phyloP scores from a whole-genome alignment of 805 yeast genomes.

The Candida boleticola region DNA sequence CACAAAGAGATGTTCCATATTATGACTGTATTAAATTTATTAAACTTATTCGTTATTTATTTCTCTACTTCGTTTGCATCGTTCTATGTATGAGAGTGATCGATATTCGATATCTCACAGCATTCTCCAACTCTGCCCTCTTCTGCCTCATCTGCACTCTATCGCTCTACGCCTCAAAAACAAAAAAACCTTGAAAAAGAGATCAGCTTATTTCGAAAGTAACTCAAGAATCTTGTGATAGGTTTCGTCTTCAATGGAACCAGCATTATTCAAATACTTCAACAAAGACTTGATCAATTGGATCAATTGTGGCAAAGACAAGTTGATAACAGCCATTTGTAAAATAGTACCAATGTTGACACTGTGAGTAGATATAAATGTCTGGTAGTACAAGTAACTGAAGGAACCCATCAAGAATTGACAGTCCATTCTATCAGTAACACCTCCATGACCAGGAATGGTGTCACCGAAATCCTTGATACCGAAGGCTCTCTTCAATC shows the following conservation, averaged over 20 bases:
- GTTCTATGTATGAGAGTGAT: no score
- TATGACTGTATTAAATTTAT: no score
- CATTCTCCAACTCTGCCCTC: no score
- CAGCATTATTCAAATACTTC: conserved; percentile 45
- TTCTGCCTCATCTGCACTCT: no score
- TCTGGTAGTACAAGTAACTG: conserved; percentile 86
- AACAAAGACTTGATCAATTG: conserved; percentile 59
- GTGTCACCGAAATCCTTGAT: conserved; percentile 98
- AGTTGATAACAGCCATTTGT: conserved; percentile 71
- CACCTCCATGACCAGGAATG: conserved; percentile 98
- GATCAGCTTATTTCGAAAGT: no score
- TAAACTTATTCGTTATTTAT: no score
- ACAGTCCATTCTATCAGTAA: conserved; percentile 96
- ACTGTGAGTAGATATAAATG: conserved; percentile 76
- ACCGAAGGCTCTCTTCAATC: conserved; percentile 94
- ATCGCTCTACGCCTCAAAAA: no score
- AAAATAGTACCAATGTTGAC: conserved; percentile 71
- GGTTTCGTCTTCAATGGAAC: conserved; percentile 26
- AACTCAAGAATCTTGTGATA: conserved; percentile 24
- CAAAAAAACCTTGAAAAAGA: no score
- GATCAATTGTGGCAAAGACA: conserved; percentile 62
- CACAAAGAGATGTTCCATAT: no score
- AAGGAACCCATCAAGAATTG: conserved; percentile 98
- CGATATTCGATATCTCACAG: no score
- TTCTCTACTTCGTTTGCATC: no score